A percentile compares a stretch with the other conserved stretches of the same genome.
These are phyloP conservation scores for Starmerella floricola DNA, from an alignment of 805 yeast species.

Conservation along the genomic window DNA sequence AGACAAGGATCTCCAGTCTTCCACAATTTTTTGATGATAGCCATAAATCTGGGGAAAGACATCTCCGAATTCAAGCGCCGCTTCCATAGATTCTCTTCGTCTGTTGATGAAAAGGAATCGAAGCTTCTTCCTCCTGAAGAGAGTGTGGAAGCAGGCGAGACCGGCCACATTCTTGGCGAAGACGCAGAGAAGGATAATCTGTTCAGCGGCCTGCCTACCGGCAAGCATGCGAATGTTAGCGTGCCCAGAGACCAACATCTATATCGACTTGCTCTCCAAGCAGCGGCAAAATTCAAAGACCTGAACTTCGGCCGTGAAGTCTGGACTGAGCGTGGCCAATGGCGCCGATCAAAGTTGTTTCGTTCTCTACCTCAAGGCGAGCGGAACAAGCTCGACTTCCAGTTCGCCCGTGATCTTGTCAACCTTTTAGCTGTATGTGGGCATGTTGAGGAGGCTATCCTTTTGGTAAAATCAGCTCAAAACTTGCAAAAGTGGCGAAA, in stretches of 20 bases:
- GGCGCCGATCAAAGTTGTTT: slow-evolving; percentile 47
- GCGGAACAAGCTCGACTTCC: slow-evolving; percentile 43
- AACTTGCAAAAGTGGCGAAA: slow-evolving; percentile 59
- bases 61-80: slow-evolving; percentile 31
- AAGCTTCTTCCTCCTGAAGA: neutral
- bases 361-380: slow-evolving; percentile 29
- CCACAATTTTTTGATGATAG: slow-evolving; percentile 38
- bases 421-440: slow-evolving; percentile 44
- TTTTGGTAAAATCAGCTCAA: slow-evolving; percentile 53
- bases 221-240: neutral
- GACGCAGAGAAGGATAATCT: no score
- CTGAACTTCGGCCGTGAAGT: slow-evolving; percentile 47
- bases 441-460: slow-evolving; percentile 54
- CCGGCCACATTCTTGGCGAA: no score
- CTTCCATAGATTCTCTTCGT: slow-evolving; percentile 26
- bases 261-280: slow-evolving; percentile 52
- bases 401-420: slow-evolving; percentile 64
- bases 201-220: no score
- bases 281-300: slow-evolving; percentile 48
- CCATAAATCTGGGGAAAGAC: slow-evolving; percentile 29
- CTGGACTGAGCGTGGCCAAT: slow-evolving; percentile 72
- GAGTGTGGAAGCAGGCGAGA: no score
- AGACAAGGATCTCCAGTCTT: slow-evolving; percentile 12
- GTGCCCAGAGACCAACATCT: slow-evolving; percentile 20
- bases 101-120: neutral